Evolutionary conservation across 192 early-diverging fungal genomes (phyloP), one percentile per base, ranked within the genome.

Genomic region (Linnemannia zychae): DNA sequence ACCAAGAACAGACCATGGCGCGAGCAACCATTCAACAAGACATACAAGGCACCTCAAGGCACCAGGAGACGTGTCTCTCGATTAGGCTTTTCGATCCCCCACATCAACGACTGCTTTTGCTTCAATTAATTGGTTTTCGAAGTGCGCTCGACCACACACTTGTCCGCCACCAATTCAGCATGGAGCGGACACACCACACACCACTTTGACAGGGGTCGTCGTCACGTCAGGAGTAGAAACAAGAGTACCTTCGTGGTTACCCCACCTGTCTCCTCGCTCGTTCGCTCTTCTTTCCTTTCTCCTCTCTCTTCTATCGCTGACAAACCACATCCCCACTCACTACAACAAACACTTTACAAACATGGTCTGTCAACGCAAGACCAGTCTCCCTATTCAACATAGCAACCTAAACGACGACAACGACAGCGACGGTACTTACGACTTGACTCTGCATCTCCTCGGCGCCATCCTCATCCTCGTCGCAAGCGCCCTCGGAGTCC

Each of bases 401-500:
- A 63, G 31, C 53, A 24, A 31, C 7, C 1, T 28, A 0, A 2
- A 60, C 53, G 2, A 11, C 48, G 16, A 2, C 13, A 15, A 49
- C 48, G 17, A 11, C 48, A 2, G 28, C 28, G 28, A 63, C 13
- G 57, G 31, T 28, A 22, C 11, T 17, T 72, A 78, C 67, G 66
- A 70, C 36, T 36, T 72, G 15, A 20, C 9, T 1, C 53, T 69
- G 46, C 93, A 93, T 66, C 81, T 93, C 36, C 87, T 79, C 68
- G 89, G 83, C 0, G 84, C 93, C 40, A 90, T 93, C 49, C 90
- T 93, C 7, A 91, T 93, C 53, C 87, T 94, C 31, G 81, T 36
- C 0, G 77, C 90, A 7, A 90, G 93, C 44, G 76, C 88, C 1
- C 71, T 89, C 0, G 93, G 93, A n/a, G 90, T 83, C 28, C 80